These are phyloP conservation scores for Penicillium ucsense DNA, from an alignment of 495 filamentous ascomycete genomes.

Conservation along the genomic window DNA sequence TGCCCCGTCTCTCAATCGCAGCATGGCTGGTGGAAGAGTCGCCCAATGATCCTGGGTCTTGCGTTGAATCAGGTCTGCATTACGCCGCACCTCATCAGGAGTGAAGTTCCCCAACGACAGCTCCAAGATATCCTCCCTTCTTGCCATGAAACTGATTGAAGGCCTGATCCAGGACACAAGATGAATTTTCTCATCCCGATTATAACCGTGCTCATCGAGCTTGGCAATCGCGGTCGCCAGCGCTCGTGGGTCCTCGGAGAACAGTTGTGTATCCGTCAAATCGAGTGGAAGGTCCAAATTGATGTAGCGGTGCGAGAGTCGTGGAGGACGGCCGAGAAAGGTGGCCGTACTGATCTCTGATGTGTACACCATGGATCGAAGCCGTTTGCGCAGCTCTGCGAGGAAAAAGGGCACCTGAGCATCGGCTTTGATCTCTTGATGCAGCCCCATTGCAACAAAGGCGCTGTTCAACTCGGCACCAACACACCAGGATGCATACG, in stretches of 20 bases:
- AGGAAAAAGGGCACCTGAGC: not conserved
- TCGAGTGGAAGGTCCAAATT: not conserved
- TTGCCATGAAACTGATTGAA: not conserved
- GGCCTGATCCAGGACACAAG: not conserved
- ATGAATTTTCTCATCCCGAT: not conserved
- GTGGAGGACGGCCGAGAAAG: not conserved
- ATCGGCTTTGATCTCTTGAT: not conserved
- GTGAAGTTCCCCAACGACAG: constrained; percentile 1
- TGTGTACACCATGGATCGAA: not conserved
- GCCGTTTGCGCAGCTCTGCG: constrained; percentile 1
- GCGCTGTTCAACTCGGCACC: not conserved
- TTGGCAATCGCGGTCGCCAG: not conserved
- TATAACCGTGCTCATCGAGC: constrained; percentile 1
- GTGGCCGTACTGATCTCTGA: constrained; percentile 2
- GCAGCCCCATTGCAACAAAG: not conserved
- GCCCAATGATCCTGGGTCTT: constrained; percentile 1
- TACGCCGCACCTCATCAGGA: not conserved
- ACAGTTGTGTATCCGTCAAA: not conserved
- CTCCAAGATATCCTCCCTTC: constrained; percentile 1
- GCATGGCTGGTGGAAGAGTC: not conserved
- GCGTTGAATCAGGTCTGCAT: not conserved
- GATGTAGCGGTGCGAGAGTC: constrained; percentile 1
- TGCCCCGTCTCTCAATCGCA: not conserved
- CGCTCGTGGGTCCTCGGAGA: not conserved
- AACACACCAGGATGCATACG: not conserved